A percentile compares a stretch with the other conserved stretches of the same genome.
Evolutionary conservation across 257 asterid genomes (phyloP).

Genomic region (Ehretia macrophylla): DNA sequence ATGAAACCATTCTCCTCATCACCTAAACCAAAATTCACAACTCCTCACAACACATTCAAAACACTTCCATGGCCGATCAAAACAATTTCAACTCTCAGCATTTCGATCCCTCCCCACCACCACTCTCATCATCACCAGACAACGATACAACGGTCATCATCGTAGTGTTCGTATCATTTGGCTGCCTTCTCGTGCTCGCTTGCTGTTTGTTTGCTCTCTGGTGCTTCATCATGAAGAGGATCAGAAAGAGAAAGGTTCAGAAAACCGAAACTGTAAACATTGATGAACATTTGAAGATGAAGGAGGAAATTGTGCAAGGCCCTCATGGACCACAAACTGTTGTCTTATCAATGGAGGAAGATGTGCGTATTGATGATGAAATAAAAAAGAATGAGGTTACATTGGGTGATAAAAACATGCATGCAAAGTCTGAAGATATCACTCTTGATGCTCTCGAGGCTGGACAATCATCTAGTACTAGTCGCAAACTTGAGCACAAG

Average conservation of each 20-base stretch:
- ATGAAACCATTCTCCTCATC: neutral
- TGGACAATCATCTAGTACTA: slow-evolving; percentile 19
- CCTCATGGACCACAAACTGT: slow-evolving; percentile 30
- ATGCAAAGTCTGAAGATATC: slow-evolving; percentile 14
- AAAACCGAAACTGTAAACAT: slow-evolving; percentile 16
- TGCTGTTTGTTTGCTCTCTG: slow-evolving; percentile 14
- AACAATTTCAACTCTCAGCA: neutral
- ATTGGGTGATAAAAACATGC: slow-evolving; percentile 11
- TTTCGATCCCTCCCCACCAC: neutral
- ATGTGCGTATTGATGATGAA: slow-evolving; percentile 23
- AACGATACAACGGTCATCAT: slow-evolving; percentile 17
- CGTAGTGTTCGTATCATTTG: slow-evolving; percentile 21
- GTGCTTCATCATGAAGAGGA: slow-evolving; percentile 31
- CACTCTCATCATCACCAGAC: neutral
- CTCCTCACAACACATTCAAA: neutral
- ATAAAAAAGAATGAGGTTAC: slow-evolving; percentile 16
- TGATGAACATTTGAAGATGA: slow-evolving; percentile 30
- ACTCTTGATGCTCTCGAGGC: slow-evolving; percentile 27
- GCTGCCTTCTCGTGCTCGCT: slow-evolving; percentile 23
- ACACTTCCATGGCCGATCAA: neutral
- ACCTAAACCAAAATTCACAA: neutral
- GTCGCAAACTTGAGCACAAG: slow-evolving; percentile 1
- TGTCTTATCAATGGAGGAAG: slow-evolving; percentile 28
- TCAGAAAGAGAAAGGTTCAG: slow-evolving; percentile 19
- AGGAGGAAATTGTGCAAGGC: slow-evolving; percentile 27